These are phyloP conservation scores for Boletellus deceptivus DNA, from an alignment of 1,284 basidiomycete species.

Conservation along the genomic window DNA sequence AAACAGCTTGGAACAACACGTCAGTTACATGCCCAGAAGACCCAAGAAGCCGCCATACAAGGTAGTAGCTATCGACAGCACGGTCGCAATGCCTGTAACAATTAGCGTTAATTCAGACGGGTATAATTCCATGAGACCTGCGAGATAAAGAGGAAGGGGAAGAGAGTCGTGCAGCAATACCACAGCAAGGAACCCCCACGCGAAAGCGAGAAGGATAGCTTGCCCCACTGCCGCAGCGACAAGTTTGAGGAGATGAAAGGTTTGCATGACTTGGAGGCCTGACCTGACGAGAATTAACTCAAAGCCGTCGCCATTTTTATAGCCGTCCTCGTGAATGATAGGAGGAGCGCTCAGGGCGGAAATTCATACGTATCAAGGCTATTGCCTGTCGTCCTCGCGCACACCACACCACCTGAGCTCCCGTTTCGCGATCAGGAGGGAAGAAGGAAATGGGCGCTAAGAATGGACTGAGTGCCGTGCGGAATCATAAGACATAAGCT, in stretches of 20 bases:
- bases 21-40: background rate
- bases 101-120: slow-evolving; percentile 5
- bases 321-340: too few relatives aligned
- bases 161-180: background rate
- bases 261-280: background rate
- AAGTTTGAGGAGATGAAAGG: background rate
- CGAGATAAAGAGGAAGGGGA: background rate
- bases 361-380: too few relatives aligned
- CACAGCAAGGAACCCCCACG: slow-evolving; percentile 8
- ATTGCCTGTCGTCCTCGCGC: too few relatives aligned
- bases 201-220: background rate
- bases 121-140: background rate
- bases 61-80: slow-evolving; percentile 1
- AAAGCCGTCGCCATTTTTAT: too few relatives aligned
- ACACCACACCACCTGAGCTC: too few relatives aligned
- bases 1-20: background rate
- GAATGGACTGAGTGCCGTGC: too few relatives aligned
- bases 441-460: too few relatives aligned
- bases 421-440: too few relatives aligned
- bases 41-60: background rate
- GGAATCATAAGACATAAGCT: too few relatives aligned
- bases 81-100: slow-evolving; percentile 5
- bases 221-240: background rate
- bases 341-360: too few relatives aligned
- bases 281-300: too few relatives aligned